A percentile compares a stretch with the other conserved stretches of the same genome.
phyloP scores from a whole-genome alignment of 2,329 filamentous ascomycete species.

The Talaromyces verruculosus region DNA sequence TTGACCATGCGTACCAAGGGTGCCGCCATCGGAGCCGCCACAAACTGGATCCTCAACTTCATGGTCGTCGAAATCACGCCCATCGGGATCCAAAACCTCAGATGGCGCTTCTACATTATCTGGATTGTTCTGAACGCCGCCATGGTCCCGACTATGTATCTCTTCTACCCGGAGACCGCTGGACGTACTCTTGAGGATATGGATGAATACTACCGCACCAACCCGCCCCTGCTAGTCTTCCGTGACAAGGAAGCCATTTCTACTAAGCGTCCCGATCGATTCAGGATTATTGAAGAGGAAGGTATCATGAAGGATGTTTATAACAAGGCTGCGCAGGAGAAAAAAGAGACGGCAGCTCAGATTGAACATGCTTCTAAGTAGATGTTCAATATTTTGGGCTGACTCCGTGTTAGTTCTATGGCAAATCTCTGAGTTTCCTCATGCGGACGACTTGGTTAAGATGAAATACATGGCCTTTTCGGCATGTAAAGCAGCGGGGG shows the following conservation, averaged over 20 bases:
- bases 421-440: background rate
- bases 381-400: background rate
- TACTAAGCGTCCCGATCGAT: constrained; percentile 47
- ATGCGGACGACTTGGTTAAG: background rate
- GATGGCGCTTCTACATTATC: too few relatives aligned
- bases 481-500: too few relatives aligned
- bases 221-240: constrained; percentile 47
- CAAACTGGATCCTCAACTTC: too few relatives aligned
- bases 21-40: too few relatives aligned
- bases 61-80: too few relatives aligned
- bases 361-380: background rate
- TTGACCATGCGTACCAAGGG: too few relatives aligned
- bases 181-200: constrained; percentile 30
- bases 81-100: too few relatives aligned
- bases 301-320: constrained; percentile 5
- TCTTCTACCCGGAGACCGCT: constrained; percentile 27
- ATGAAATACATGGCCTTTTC: background rate
- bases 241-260: constrained; percentile 49
- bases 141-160: constrained; percentile 27
- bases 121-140: constrained; percentile 25
- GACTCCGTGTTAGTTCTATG: background rate
- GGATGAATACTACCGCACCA: constrained; percentile 36
- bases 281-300: constrained; percentile 26
- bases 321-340: background rate
- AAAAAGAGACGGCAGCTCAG: background rate